Percentiles rank a stretch among this genome's conserved stretches.
Conservation (phyloP, 2,329 filamentous ascomycete genomes). For the Talaromyces sp. region DNA sequence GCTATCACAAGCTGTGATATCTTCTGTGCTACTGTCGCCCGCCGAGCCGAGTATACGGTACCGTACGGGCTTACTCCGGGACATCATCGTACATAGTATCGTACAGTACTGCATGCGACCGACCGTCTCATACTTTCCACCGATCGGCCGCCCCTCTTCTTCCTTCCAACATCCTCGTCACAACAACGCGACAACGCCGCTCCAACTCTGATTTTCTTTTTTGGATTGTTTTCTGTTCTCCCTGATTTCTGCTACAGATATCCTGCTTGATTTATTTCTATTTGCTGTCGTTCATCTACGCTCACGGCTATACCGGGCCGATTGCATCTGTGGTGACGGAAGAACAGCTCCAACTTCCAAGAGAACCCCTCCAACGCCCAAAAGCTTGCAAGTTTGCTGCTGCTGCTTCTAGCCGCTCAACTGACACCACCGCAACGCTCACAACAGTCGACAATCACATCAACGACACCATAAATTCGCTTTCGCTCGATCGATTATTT, state of each 20-base stretch:
- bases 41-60: not conserved
- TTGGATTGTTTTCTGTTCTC: not conserved
- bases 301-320: not conserved
- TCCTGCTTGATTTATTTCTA: not conserved
- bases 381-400: conserved; percentile 8
- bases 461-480: not conserved
- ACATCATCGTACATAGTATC: no score
- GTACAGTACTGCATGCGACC: not conserved
- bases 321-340: not conserved
- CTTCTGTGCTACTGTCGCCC: not conserved
- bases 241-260: not conserved
- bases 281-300: not conserved
- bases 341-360: conserved; percentile 1
- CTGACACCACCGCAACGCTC: not conserved
- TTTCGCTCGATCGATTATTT: not conserved
- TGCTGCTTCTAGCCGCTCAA: not conserved
- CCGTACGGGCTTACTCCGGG: no score
- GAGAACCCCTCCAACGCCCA: conserved; percentile 9
- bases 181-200: not conserved
- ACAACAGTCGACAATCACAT: not conserved
- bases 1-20: not conserved
- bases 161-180: not conserved
- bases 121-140: not conserved
- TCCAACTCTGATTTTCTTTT: not conserved
- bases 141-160: conserved; percentile 7